phyloP scores from a whole-genome alignment of 176 grass and related monocot genomes.

The Oryza brachyantha region DNA sequence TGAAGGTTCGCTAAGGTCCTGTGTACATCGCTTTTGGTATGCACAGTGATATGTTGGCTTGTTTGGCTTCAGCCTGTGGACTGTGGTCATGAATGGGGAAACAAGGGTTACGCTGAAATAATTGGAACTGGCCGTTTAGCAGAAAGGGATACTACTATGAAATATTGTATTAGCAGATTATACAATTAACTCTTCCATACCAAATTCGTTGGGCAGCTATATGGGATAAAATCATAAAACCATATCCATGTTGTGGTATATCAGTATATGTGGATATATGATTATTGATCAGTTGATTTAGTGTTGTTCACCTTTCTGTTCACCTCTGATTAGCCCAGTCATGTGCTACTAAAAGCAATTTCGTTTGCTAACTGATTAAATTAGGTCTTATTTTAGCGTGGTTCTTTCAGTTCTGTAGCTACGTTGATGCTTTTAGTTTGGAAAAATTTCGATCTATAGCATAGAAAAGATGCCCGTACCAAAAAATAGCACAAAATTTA shows the following conservation, averaged over 20 bases:
- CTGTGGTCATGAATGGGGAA: background rate
- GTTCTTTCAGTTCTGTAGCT: background rate
- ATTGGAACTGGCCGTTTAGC: too few relatives aligned
- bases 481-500: too few relatives aligned
- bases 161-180: background rate
- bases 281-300: background rate
- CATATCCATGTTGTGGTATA: background rate
- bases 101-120: background rate
- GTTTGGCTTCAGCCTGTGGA: background rate
- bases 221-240: background rate
- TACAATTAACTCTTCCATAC: background rate
- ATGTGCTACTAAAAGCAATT: background rate
- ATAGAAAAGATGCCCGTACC: too few relatives aligned
- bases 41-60: background rate
- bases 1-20: slow-evolving; percentile 53
- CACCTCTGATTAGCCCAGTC: background rate
- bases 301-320: background rate
- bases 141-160: too few relatives aligned
- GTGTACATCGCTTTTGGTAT: background rate
- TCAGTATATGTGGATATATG: background rate
- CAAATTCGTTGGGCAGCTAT: background rate
- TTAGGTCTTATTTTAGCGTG: background rate
- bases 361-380: background rate
- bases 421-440: background rate
- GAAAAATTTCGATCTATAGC: too few relatives aligned